Conservation (phyloP, 2,329 filamentous ascomycete genomes). For the Aspergillus glaucus region DNA sequence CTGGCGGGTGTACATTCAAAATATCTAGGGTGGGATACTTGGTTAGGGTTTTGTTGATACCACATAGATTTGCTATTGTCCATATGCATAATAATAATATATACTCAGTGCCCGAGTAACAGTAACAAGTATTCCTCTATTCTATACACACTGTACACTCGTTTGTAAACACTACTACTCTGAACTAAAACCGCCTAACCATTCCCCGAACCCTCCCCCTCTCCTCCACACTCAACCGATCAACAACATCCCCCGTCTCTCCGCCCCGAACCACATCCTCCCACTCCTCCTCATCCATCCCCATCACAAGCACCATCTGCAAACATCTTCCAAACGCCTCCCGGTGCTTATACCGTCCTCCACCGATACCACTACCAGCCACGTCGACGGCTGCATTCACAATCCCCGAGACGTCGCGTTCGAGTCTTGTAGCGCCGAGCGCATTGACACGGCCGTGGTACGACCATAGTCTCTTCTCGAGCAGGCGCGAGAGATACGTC, state of each 20-base stretch:
- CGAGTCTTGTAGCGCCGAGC: constrained; percentile 73
- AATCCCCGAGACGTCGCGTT: constrained; percentile 75
- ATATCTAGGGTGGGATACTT: background rate
- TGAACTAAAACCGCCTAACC: constrained; percentile 36
- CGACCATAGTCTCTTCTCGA: constrained; percentile 83
- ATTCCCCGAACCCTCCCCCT: constrained; percentile 65
- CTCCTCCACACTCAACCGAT: constrained; percentile 66
- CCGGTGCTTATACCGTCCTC: constrained; percentile 63
- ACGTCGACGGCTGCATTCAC: constrained; percentile 46
- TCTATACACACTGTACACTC: background rate
- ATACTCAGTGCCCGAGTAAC: background rate
- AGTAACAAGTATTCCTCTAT: no score
- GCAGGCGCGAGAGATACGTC: constrained; percentile 64
- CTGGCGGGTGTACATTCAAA: constrained; percentile 7
- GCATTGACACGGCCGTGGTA: constrained; percentile 74
- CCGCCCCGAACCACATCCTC: constrained; percentile 60
- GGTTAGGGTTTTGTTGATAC: background rate
- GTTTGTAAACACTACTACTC: background rate
- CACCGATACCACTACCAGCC: constrained; percentile 24
- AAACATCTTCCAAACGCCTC: constrained; percentile 69
- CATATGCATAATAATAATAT: constrained; percentile 1
- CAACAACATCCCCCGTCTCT: constrained; percentile 47
- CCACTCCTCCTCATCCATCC: constrained; percentile 96
- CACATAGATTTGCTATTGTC: background rate
- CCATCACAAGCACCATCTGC: constrained; percentile 79